These are phyloP conservation scores for Bertia moriformis DNA, from an alignment of 2,329 filamentous ascomycete genomes.

Conservation along the genomic window DNA sequence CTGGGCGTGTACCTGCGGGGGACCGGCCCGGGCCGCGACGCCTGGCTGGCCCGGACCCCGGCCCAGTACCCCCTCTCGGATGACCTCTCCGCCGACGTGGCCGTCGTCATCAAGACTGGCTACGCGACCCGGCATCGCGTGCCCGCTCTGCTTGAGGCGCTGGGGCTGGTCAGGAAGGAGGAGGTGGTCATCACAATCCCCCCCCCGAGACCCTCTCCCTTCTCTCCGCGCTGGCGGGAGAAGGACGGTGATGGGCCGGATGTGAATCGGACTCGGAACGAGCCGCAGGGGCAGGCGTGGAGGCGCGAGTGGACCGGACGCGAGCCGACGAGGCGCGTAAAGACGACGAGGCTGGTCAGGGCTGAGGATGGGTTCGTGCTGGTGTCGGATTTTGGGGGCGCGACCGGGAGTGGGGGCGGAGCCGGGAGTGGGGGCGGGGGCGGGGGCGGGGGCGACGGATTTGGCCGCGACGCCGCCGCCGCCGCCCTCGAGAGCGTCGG, in stretches of 20 bases:
- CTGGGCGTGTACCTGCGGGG: neutral
- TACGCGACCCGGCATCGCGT: slow-evolving; percentile 36
- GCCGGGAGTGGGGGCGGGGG: no score
- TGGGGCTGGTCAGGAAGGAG: slow-evolving; percentile 20
- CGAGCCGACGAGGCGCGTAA: no score
- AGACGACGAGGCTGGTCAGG: no score
- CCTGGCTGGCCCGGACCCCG: neutral
- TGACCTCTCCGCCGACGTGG: slow-evolving; percentile 26
- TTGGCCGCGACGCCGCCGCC: neutral
- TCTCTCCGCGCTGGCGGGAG: slow-evolving; percentile 17
- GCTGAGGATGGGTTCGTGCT: neutral
- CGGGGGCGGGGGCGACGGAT: no score
- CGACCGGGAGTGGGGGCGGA: no score
- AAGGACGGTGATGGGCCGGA: neutral
- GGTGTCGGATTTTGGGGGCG: neutral
- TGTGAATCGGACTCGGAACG: no score
- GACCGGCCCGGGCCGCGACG: neutral
- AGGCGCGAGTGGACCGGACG: no score
- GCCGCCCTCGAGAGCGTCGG: slow-evolving; percentile 13
- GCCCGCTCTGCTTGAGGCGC: slow-evolving; percentile 27
- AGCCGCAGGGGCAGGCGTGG: no score
- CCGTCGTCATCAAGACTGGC: slow-evolving; percentile 37
- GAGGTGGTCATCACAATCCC: slow-evolving; percentile 18
- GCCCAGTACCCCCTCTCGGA: no score
- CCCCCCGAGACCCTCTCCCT: no score